phyloP scores from a whole-genome alignment of 2,329 filamentous ascomycete species.

The Talaromyces albobiverticillius region DNA sequence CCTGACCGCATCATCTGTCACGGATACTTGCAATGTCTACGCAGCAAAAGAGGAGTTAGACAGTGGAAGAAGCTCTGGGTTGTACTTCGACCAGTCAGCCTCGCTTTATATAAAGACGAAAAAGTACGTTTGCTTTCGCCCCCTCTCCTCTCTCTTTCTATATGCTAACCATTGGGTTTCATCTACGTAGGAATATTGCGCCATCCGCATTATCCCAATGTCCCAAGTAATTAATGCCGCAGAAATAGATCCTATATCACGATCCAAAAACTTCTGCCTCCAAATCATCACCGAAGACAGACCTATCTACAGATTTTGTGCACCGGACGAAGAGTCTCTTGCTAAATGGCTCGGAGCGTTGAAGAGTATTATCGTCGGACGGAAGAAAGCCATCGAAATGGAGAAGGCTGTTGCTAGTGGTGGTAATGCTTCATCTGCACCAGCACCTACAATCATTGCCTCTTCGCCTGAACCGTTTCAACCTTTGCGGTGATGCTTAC shows the following conservation, averaged over 20 bases:
- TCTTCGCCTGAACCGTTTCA: slow-evolving; percentile 13
- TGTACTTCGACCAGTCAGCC: slow-evolving; percentile 77
- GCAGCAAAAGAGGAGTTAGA: slow-evolving; percentile 73
- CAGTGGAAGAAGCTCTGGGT: slow-evolving; percentile 97
- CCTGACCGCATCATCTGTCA: slow-evolving; percentile 91
- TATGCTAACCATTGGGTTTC: not conserved
- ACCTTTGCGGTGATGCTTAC: slow-evolving; percentile 11
- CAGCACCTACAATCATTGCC: slow-evolving; percentile 4
- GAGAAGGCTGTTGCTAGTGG: slow-evolving; percentile 15
- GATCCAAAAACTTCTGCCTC: slow-evolving; percentile 80
- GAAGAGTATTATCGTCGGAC: slow-evolving; percentile 62
- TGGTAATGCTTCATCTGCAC: not conserved
- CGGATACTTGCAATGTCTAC: slow-evolving; percentile 81
- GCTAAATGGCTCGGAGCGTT: slow-evolving; percentile 84
- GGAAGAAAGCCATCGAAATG: slow-evolving; percentile 30
- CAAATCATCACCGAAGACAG: slow-evolving; percentile 94
- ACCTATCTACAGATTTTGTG: slow-evolving; percentile 67
- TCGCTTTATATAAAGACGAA: slow-evolving; percentile 91
- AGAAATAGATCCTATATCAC: slow-evolving; percentile 83
- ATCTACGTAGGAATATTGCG: slow-evolving; percentile 70
- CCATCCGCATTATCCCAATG: slow-evolving; percentile 76
- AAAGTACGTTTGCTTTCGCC: slow-evolving; percentile 38
- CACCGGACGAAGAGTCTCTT: slow-evolving; percentile 75
- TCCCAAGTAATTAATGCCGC: slow-evolving; percentile 81
- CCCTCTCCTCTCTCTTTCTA: not conserved